Percentiles rank a stretch among this genome's conserved stretches.
Evolutionary conservation across 371 early-diverging fungal species (phyloP).

Genomic region (Mortierella polycephala): DNA sequence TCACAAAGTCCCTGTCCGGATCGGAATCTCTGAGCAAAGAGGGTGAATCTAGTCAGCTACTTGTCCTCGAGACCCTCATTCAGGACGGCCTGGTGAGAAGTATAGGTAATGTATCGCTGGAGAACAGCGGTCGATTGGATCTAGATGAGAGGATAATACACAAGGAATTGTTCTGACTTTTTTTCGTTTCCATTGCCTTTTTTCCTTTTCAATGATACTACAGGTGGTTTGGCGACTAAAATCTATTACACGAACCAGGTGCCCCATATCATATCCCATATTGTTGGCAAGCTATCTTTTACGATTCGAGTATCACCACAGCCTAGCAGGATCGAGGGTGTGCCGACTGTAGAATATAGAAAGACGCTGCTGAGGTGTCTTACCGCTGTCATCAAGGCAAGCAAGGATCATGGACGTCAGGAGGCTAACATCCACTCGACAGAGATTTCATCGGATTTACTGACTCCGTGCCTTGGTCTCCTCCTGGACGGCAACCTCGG

Average conservation of each 20-base stretch:
- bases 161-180: too few relatives aligned
- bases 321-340: constrained; percentile 55
- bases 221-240: constrained; percentile 80
- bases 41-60: constrained; percentile 41
- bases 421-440: constrained; percentile 30
- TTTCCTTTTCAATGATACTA: constrained; percentile 7
- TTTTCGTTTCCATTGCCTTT: background rate
- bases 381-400: constrained; percentile 52
- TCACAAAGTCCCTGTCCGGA: constrained; percentile 61
- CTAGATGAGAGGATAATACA: too few relatives aligned
- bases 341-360: constrained; percentile 60
- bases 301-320: constrained; percentile 55
- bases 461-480: constrained; percentile 61
- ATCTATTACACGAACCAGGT: constrained; percentile 88
- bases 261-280: constrained; percentile 80
- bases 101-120: constrained; percentile 56
- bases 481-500: constrained; percentile 56
- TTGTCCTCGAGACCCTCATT: constrained; percentile 56
- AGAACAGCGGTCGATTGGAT: too few relatives aligned
- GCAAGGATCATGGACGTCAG: constrained; percentile 40
- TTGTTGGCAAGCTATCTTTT: constrained; percentile 70
- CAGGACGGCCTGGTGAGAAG: constrained; percentile 65
- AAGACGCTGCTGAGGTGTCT: constrained; percentile 59
- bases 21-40: constrained; percentile 39
- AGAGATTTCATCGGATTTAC: constrained; percentile 52